Evolutionary conservation across 2,329 filamentous ascomycete species (phyloP).

Genomic region (Ustulina deusta): DNA sequence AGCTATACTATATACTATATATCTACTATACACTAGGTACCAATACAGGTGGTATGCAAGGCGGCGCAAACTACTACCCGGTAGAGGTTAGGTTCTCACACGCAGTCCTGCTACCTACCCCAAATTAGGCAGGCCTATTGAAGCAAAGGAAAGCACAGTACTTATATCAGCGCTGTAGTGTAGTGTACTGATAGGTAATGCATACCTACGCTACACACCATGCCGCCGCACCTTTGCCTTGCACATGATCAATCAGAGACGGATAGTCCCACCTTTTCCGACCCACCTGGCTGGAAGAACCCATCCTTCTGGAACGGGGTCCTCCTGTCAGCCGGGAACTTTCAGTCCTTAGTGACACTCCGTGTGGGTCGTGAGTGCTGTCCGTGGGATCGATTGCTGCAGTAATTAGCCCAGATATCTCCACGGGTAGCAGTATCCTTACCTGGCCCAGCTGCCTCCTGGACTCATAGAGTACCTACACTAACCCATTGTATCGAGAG

Average conservation of each 20-base stretch:
- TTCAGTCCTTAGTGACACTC: not conserved
- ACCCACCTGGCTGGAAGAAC: slow-evolving; percentile 18
- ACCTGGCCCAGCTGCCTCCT: not conserved
- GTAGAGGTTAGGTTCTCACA: not conserved
- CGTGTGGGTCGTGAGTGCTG: not conserved
- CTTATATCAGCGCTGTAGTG: not conserved
- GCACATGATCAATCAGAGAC: slow-evolving; percentile 25
- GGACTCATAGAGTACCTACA: too few relatives aligned
- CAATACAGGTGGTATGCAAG: not conserved
- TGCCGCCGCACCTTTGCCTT: not conserved
- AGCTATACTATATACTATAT: not conserved
- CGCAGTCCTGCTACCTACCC: not conserved
- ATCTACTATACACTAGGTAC: too few relatives aligned
- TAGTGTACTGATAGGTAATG: not conserved
- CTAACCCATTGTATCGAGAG: not conserved
- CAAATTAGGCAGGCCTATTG: slow-evolving; percentile 15
- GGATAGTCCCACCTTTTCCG: slow-evolving; percentile 7
- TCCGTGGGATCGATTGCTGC: not conserved
- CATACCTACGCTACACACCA: slow-evolving; percentile 3
- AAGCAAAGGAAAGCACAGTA: not conserved
- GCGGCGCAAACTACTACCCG: not conserved
- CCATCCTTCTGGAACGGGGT: slow-evolving; percentile 27
- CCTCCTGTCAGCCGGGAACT: slow-evolving; percentile 1
- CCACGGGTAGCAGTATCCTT: too few relatives aligned
- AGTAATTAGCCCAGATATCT: slow-evolving; percentile 30